These are phyloP conservation scores for Aspergillus hortae DNA, from an alignment of 2,329 filamentous ascomycete species.

Conservation along the genomic window DNA sequence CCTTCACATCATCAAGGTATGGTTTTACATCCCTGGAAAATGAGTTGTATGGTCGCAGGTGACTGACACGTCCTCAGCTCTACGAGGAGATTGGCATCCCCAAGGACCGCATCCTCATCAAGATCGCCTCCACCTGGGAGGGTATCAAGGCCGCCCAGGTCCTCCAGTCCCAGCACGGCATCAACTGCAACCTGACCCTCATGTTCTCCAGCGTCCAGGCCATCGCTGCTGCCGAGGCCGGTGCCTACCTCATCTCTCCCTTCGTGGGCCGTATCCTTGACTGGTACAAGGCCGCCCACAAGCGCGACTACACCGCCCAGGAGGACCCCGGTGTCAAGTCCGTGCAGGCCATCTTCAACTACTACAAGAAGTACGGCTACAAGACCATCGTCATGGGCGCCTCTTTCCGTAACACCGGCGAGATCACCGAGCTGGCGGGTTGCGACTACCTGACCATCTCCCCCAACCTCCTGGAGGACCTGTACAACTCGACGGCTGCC, in stretches of 20 bases:
- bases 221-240: conserved; percentile 91
- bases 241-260: conserved; percentile 95
- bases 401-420: conserved; percentile 91
- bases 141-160: conserved; percentile 98
- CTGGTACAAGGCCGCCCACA: conserved; percentile 96
- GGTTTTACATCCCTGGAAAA: background rate
- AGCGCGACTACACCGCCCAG: conserved; percentile 85
- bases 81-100: conserved; percentile 88
- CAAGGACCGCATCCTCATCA: conserved; percentile 96
- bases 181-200: conserved; percentile 98
- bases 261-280: conserved; percentile 99
- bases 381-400: conserved; percentile 99
- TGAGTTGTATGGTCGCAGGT: background rate
- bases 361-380: conserved; percentile 99
- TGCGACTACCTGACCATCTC: conserved; percentile 99
- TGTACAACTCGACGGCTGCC: conserved; percentile 74
- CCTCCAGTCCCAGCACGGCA: conserved; percentile 88
- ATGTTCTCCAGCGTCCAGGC: conserved; percentile 97
- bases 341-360: conserved; percentile 95
- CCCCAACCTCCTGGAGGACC: conserved; percentile 88
- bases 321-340: conserved; percentile 96
- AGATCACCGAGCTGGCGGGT: conserved; percentile 97
- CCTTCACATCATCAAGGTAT: conserved; percentile 90
- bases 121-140: conserved; percentile 99
- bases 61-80: conserved; percentile 57